Evolutionary conservation across 148 eudicot species (phyloP).

Genomic region (Simmondsia chinensis): DNA sequence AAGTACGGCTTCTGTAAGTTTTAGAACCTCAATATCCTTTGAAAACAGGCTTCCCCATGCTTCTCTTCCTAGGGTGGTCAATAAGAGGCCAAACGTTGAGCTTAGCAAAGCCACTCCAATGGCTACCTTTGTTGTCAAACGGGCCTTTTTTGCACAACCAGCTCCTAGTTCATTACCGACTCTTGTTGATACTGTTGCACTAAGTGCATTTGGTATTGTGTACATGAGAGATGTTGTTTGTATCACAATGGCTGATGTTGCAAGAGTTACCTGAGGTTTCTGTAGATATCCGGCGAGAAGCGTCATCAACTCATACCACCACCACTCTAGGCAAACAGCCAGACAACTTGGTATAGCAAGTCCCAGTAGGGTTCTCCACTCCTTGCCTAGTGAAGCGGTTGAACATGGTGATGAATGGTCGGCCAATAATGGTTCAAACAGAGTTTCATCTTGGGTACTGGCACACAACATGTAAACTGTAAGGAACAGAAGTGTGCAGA

Average conservation of each 20-base stretch:
- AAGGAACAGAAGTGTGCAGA: constrained; percentile 47
- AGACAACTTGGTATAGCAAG: constrained; percentile 71
- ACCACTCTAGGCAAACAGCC: constrained; percentile 81
- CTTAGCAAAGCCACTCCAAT: constrained; percentile 39
- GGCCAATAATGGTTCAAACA: constrained; percentile 22
- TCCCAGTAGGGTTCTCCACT: constrained; percentile 56
- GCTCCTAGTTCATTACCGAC: constrained; percentile 91
- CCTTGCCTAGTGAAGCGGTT: constrained; percentile 26
- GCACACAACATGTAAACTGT: constrained; percentile 33
- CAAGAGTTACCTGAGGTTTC: constrained; percentile 59
- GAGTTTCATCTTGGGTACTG: constrained; percentile 19
- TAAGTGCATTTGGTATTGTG: constrained; percentile 64
- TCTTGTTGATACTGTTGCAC: constrained; percentile 69
- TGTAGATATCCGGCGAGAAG: constrained; percentile 66
- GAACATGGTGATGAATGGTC: constrained; percentile 11
- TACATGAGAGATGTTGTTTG: constrained; percentile 90
- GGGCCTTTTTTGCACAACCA: constrained; percentile 55
- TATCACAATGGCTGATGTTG: constrained; percentile 73
- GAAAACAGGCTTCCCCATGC: constrained; percentile 69
- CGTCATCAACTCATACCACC: constrained; percentile 96
- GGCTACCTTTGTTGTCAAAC: constrained; percentile 48
- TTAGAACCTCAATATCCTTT: constrained; percentile 47
- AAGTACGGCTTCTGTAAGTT: constrained; percentile 45
- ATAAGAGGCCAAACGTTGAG: constrained; percentile 43
- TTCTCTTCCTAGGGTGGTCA: constrained; percentile 60